Base-by-base conservation (phyloP, 2,329 filamentous ascomycete genomes). In the Harringtonia lauricola region DNA sequence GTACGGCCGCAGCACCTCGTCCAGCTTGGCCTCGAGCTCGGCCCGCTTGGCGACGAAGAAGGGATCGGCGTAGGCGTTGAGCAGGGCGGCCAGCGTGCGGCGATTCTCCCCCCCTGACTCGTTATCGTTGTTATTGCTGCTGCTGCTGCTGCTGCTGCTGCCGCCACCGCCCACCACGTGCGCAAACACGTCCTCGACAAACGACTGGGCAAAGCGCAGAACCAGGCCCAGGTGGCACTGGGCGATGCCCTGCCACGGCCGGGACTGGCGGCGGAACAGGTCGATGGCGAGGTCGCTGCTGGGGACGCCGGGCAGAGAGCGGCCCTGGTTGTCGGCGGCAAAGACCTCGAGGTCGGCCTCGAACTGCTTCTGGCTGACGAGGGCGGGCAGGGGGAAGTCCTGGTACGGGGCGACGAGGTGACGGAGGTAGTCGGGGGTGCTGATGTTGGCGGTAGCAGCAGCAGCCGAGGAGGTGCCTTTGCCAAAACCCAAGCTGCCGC, bases 1-100 rank as follows among this genome's bases (percentile, higher is more conserved):
- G 40, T 65, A 66, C 4, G 65, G 64, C 1, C 43, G 49, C 1
- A 69, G 52, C 0, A 71, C 50, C 40, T 70, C 66, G 1, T 60
- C 46, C 1, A 70, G 46, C 47, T 68, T 70, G 0, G 21, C 36
- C 3, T 55, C 44, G 0, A 69, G 55, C 0, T 52, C 3, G 0
- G 35, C 38, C 8, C 54, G 52, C 34, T 58, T 61, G 1, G 15
- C 17, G 2, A 52, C 47, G 22, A 58, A 51, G 35, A 51, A 54
- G 3, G 51, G 50, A 19, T 54, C 47, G 8, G 54, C 44, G 29
- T 37, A 44, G 4, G 55, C 57, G 3, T 44, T 48, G 13, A 50
- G 26, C 26, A 61, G 54, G 1, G 47, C 44, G 10, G 57, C 58
- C 33, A 19, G n/a, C 6, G 40, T 42, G 19, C n/a, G 9, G 7